Base-by-base conservation (phyloP, 2,329 filamentous ascomycete genomes). In the Ascochyta clinopodiicola region DNA sequence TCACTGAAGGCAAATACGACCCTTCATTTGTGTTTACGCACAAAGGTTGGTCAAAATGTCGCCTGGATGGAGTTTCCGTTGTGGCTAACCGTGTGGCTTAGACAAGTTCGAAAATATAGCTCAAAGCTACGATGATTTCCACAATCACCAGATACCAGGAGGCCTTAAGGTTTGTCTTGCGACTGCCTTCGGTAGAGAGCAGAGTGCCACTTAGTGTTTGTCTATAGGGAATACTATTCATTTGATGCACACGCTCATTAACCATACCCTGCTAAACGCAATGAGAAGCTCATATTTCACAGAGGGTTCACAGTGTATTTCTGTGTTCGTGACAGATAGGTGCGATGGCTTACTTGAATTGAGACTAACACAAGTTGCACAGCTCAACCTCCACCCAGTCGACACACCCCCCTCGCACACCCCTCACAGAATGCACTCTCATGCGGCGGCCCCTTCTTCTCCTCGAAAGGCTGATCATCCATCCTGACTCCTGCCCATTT, bases 1-100 rank as follows among this genome's bases (percentile, higher is more conserved):
- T 55, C 19, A 31, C 24, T 13, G 21, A 48, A 25, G 51, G 51
- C 29, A 48, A 55, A 48, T 55, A 55, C 24, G 51, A 55, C 13
- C 51, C 51, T 6, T 43, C 37, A 9, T 55, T 55, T 17, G 25
- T 55, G 15, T 55, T 55, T 25, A 44, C 44, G 2, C 31, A 48
- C 29, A 29, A 37, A 36, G 51, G 51, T 55, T 25, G 7, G 48
- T 37, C 31, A 24, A 32, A 24, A 32, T 3, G 6, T n/a, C 4
- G 10, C 8, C 31, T n/a, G 15, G 15, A 4, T 3, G 10, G 3
- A 32, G 31, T n/a, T 6, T 12, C 24, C 8, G n/a, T 40, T 40
- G 13, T 25, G 31, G 19, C n/a, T 31, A 17, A 19, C 24, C 21
- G 15, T 43, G 6, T 19, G 5, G 12, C 15, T 7, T 25, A 43